These are phyloP conservation scores for Mycena polygramma DNA, from an alignment of 768 basidiomycete genomes.

Conservation along the genomic window DNA sequence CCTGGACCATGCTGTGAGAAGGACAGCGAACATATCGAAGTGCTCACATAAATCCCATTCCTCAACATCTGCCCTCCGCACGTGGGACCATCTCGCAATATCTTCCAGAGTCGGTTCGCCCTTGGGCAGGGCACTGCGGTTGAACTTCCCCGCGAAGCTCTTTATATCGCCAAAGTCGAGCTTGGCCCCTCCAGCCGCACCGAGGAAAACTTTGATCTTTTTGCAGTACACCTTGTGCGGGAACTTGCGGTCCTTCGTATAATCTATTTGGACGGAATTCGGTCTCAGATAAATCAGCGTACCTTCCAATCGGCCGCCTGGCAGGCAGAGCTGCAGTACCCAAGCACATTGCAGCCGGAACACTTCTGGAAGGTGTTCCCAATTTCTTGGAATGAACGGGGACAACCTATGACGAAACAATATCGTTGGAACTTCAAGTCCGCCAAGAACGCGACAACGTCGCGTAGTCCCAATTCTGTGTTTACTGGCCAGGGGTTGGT, in stretches of 20 bases:
- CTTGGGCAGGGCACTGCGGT: neutral
- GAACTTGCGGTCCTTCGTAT: neutral
- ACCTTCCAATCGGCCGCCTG: slow-evolving; percentile 12
- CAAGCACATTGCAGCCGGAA: neutral
- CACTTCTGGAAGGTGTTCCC: slow-evolving; percentile 11
- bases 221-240: slow-evolving; percentile 14
- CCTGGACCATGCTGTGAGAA: neutral
- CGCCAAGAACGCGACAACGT: neutral
- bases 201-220: slow-evolving; percentile 4
- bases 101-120: slow-evolving; percentile 8
- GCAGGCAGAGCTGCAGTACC: slow-evolving; percentile 6
- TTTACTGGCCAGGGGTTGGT: neutral
- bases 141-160: neutral
- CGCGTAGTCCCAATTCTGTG: neutral
- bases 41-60: slow-evolving; percentile 3
- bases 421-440: slow-evolving; percentile 2
- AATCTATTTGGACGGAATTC: neutral
- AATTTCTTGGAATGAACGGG: slow-evolving; percentile 7
- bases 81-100: neutral
- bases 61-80: slow-evolving; percentile 1
- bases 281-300: neutral
- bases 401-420: slow-evolving; percentile 2
- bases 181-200: neutral
- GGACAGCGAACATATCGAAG: neutral
- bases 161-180: neutral